Percentiles rank a stretch among this genome's conserved stretches.
These are phyloP conservation scores for Globisporangium spinosum DNA, from an alignment of 352 stramenopile genomes.

Conservation along the genomic window DNA sequence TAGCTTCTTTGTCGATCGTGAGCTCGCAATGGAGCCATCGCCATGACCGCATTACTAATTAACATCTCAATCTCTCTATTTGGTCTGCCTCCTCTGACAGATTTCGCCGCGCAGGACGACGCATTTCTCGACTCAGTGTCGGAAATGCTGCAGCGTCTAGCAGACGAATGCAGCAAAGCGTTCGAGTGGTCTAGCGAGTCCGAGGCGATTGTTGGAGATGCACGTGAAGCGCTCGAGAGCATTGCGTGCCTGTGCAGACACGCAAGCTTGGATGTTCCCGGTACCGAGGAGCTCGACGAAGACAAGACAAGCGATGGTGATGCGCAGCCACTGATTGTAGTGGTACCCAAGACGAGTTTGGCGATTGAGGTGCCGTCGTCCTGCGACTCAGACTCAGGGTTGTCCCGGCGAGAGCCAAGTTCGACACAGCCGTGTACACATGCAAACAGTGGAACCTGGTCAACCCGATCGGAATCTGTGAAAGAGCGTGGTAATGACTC, in stretches of 20 bases:
- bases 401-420: neutral
- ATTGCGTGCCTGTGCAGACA: slow-evolving; percentile 21
- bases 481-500: neutral
- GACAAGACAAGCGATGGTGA: neutral
- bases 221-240: slow-evolving; percentile 20
- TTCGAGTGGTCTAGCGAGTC: slow-evolving; percentile 22
- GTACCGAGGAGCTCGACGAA: neutral
- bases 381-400: neutral
- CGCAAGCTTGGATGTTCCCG: neutral
- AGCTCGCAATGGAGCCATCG: neutral
- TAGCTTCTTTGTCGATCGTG: neutral
- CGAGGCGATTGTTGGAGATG: slow-evolving; percentile 1
- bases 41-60: neutral
- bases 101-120: slow-evolving; percentile 36
- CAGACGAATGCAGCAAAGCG: slow-evolving; percentile 6
- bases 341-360: neutral
- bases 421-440: neutral
- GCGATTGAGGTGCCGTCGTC: neutral
- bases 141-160: slow-evolving; percentile 11
- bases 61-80: neutral
- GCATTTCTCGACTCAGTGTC: slow-evolving; percentile 24
- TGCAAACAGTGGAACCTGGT: neutral
- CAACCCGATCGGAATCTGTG: neutral
- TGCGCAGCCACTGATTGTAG: neutral
- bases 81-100: neutral